phyloP scores from a whole-genome alignment of 192 early-diverging fungal species.

The Entomortierella beljakovae region DNA sequence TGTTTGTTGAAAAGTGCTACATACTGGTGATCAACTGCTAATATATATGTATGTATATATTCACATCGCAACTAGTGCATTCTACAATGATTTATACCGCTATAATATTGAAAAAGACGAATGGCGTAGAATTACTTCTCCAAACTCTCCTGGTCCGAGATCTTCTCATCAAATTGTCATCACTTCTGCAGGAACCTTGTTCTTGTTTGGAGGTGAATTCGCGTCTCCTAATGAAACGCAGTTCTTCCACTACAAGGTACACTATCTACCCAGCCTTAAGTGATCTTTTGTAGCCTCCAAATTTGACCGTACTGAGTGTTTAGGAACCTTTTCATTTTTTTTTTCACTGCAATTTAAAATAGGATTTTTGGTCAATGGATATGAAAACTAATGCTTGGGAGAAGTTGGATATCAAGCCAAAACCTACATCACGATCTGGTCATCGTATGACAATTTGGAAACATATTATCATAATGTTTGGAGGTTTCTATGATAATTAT shows the following conservation, averaged over 20 bases:
- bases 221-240: conserved; percentile 70
- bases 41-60: neutral
- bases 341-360: conserved; percentile 33
- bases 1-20: neutral
- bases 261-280: too few relatives aligned
- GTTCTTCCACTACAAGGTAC: conserved; percentile 69
- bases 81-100: conserved; percentile 78
- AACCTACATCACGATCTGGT: conserved; percentile 68
- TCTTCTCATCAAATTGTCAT: conserved; percentile 76
- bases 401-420: conserved; percentile 68
- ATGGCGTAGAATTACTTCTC: conserved; percentile 72
- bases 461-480: conserved; percentile 72
- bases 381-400: conserved; percentile 76
- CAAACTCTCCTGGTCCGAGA: conserved; percentile 75
- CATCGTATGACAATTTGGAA: conserved; percentile 77
- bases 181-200: conserved; percentile 68
- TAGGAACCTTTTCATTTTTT: neutral
- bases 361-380: conserved; percentile 82
- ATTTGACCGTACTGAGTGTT: neutral
- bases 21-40: too few relatives aligned
- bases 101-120: conserved; percentile 81
- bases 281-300: neutral
- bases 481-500: conserved; percentile 66
- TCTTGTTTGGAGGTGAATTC: conserved; percentile 77
- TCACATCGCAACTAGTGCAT: conserved; percentile 11